Evolutionary conservation across 768 basidiomycete genomes (phyloP), one percentile per base, ranked within the genome.

Genomic region (Hypsizygus marmoreus): DNA sequence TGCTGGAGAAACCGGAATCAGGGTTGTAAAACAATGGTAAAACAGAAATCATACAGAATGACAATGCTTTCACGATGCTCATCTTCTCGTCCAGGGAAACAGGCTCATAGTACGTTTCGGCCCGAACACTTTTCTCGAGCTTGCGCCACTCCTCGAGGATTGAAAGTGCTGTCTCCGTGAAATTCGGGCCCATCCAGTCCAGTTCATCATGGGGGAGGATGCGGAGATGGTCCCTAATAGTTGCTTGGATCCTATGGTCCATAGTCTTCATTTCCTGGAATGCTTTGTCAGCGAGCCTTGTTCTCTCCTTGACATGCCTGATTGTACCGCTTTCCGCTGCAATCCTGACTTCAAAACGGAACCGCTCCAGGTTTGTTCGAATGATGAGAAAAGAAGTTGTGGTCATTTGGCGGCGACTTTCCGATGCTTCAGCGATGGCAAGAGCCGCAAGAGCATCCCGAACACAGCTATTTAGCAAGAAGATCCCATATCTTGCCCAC

Each of bases 61-160:
- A 43, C n/a, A 83, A 57, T 0, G 76, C 76, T 33, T 68, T 69
- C 26, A 84, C 70, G 23, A 86, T 69, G 9, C 61, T 61, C 49
- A 71, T 72, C 23, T 71, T 70, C 51, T 86, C 84, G 4, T 82
- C 66, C 34, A 77, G 55, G 10, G 80, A 80, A 3, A 86, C 60
- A 1, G 77, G 64, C 43, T 72, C 51, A 45, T 85, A 82, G 54
- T 80, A 75, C 0, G 70, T 75, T 40, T 70, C 74, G 36, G 36
- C 20, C 9, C 64, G 57, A 26, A 84, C 59, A 12, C 67, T 68
- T 12, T 45, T 36, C 47, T 67, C 70, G 2, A 84, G 56, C 7
- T 59, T 64, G 5, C 46, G 40, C 79, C 81, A 84, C 47, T 81
- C 77, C 0, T 67, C 60, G 22, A 74, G 34, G 31, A 84, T 75